phyloP scores from a whole-genome alignment of 176 grass and related monocot species.

The Aegilops umbellulata region DNA sequence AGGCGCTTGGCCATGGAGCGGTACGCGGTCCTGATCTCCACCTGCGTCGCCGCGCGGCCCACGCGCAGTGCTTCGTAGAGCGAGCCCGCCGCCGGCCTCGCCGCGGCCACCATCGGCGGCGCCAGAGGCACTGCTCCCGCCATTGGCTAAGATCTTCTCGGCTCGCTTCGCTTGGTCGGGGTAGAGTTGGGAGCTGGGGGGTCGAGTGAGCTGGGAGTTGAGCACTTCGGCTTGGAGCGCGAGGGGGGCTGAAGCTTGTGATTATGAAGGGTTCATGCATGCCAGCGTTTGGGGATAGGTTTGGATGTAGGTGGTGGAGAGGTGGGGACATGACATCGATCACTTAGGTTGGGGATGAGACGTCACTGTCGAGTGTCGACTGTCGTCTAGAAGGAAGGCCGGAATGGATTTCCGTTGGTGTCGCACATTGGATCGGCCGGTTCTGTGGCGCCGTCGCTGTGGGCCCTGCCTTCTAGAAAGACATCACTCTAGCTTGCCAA shows the following conservation, averaged over 20 bases:
- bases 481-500: not conserved
- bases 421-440: not conserved
- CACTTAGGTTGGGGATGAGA: not conserved
- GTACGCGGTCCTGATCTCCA: conserved; percentile 70
- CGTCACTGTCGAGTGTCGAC: not conserved
- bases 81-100: not conserved
- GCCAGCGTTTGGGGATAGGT: not conserved
- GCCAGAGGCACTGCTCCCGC: not conserved
- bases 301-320: not conserved
- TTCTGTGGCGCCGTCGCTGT: not conserved
- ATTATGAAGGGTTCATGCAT: not conserved
- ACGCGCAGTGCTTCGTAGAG: conserved; percentile 59
- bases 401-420: not conserved
- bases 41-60: conserved; percentile 43
- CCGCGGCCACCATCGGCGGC: not conserved
- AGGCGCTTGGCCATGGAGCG: conserved; percentile 65
- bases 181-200: not conserved
- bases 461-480: not conserved
- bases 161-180: not conserved
- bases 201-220: not conserved
- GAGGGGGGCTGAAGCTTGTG: not conserved
- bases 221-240: not conserved
- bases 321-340: not conserved
- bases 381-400: not conserved
- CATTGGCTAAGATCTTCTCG: not conserved